Base-by-base conservation (phyloP, 2,329 filamentous ascomycete species). In the Cladosporium oxysporum region DNA sequence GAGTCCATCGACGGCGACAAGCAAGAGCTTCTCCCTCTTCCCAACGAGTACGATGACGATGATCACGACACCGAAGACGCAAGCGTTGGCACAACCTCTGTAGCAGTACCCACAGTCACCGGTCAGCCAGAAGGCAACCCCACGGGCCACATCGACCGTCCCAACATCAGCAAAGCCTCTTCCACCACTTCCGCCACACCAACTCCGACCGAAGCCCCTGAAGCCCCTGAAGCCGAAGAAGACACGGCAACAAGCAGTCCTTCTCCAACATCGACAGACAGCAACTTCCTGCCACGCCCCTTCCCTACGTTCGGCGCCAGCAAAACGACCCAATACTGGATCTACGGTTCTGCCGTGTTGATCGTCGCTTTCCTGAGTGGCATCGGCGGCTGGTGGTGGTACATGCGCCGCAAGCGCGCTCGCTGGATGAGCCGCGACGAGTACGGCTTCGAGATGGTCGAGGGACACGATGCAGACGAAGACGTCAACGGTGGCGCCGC, bases 381-480 rank as follows among this genome's bases (percentile, higher is more conserved):
- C 3, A 85, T 99, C 0, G 69, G 69, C 18, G 91, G 88, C n/a
- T 83, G 89, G 52, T 97, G 94, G 82, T 86, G 96, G 72, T 92
- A 87, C 78, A 81, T 94, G 66, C 91, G 93, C 52, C 89, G 93
- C 31, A 89, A 75, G 50, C 69, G 72, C 58, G 49, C 88, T 88
- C 78, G 88, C 87, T 73, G 72, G 70, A 71, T 74, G 69, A 69
- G 63, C 3, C 87, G 91, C 59, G 91, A 94, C 73, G 89, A 90
- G 76, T 98, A 97, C 78, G 94, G 97, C 72, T 99, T 99, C 71
- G 93, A 97, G 79, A 89, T 97, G 69, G 85, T 99, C 58, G 90
- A 95, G 72, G 90, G 93, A 65, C 90, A 92, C 23, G 93, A 96
- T 31, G 78, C 79, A 31, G 73, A 76, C 33, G 88, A 71, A 83